phyloP scores from a whole-genome alignment of 2,329 filamentous ascomycete genomes.

The Colletotrichum spinosum region DNA sequence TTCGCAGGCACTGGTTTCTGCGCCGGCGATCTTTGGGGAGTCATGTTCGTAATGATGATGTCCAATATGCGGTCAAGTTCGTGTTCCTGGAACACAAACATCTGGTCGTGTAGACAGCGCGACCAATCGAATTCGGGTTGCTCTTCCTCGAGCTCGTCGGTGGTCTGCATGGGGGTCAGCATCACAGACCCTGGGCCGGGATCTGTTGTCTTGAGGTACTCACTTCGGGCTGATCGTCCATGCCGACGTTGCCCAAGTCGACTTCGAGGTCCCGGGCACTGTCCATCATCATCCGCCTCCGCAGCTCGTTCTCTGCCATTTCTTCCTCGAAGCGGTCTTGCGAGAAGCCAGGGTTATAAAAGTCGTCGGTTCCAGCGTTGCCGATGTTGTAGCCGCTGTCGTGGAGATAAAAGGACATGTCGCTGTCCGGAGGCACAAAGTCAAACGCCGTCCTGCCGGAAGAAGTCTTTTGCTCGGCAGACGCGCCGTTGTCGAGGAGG shows the following conservation, averaged over 20 bases:
- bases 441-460: slow-evolving; percentile 95
- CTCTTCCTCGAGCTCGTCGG: slow-evolving; percentile 86
- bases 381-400: slow-evolving; percentile 94
- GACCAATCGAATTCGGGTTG: slow-evolving; percentile 97
- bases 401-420: slow-evolving; percentile 95
- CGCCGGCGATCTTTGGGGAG: slow-evolving; percentile 92
- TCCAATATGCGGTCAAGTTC: slow-evolving; percentile 93
- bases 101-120: slow-evolving; percentile 94
- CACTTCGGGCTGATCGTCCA: slow-evolving; percentile 95
- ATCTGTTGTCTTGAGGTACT: slow-evolving; percentile 43
- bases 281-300: slow-evolving; percentile 98
- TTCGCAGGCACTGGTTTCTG: slow-evolving; percentile 98
- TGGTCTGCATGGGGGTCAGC: slow-evolving; percentile 16
- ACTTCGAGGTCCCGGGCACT: slow-evolving; percentile 97
- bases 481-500: slow-evolving; percentile 91
- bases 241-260: slow-evolving; percentile 92
- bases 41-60: slow-evolving; percentile 98
- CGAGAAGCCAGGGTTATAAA: slow-evolving; percentile 91
- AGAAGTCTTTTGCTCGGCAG: slow-evolving; percentile 94
- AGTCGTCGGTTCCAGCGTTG: slow-evolving; percentile 85
- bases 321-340: slow-evolving; percentile 97
- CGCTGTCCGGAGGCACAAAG: slow-evolving; percentile 94
- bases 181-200: slow-evolving; percentile 40
- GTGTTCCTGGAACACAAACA: slow-evolving; percentile 98
- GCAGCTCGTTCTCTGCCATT: slow-evolving; percentile 95